Evolutionary conservation across 2,329 filamentous ascomycete genomes (phyloP), one percentile per base, ranked within the genome.

Genomic region (Cordyceps cicadae): DNA sequence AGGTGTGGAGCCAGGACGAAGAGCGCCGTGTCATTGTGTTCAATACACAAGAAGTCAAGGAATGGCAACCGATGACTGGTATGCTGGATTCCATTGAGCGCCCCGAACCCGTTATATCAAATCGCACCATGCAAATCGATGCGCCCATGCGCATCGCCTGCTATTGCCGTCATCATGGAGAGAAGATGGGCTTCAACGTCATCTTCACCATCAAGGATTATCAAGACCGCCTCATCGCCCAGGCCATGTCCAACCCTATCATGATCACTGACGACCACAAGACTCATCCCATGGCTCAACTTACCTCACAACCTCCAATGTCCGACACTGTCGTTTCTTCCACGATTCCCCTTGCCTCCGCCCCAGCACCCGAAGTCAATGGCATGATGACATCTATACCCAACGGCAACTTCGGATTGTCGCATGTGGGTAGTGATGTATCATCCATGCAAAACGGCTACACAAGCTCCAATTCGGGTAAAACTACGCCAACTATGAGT

Each of bases 191-290:
- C 1, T 99, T 97, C 74, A 80, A 83, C 64, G 92, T 97, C 67
- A 96, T 99, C 64, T 96, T 97, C 74, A 97, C 93, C 1, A 81
- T 99, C 69, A 96, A 92, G 70, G 90, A 97, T 73, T 84, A 84
- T 69, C 77, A 85, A 64, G 89, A 87, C 67, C 85, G 86, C 50
- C 77, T 96, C 37, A 77, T 97, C 49, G 89, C 91, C 7, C 93
- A 99, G 74, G 85, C 87, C 57, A 87, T 96, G 65, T 91, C 90
- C 21, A 86, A 88, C 60, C 89, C 91, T 0, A 96, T 97, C 65
- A 93, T 97, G 83, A 97, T 97, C 64, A 97, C 94, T 1, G 93
- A 99, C 71, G 93, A 99, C 69, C 93, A 97, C 77, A 97, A 97
- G 77, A 96, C 91, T 8, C 88, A 90, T 67, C 69, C 71, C 5